A percentile compares a stretch with the other conserved stretches of the same genome.
These are phyloP conservation scores for Suillus ampliporus DNA, from an alignment of 768 basidiomycete genomes.

Conservation along the genomic window DNA sequence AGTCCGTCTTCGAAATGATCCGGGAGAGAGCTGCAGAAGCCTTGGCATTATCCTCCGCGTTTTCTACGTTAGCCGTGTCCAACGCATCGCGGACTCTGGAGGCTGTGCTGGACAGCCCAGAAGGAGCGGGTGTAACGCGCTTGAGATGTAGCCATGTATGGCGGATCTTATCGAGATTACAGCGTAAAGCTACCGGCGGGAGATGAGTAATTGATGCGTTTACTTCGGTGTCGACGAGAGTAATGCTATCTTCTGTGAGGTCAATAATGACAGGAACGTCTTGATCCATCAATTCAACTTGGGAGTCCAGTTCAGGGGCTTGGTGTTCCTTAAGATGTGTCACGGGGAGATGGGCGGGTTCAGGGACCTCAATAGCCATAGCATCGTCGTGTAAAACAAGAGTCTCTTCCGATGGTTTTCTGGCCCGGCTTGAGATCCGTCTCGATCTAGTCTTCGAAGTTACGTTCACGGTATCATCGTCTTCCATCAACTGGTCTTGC, in stretches of 20 bases:
- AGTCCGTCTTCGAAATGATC: slow-evolving; percentile 88
- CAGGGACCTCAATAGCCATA: slow-evolving; percentile 31
- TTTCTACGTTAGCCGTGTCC: slow-evolving; percentile 36
- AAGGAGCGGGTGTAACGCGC: background rate
- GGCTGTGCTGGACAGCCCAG: background rate
- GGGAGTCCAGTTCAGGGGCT: background rate
- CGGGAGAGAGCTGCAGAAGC: slow-evolving; percentile 76
- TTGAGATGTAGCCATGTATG: background rate
- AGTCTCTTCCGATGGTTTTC: slow-evolving; percentile 26
- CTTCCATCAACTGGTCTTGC: slow-evolving; percentile 25
- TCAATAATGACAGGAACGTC: background rate
- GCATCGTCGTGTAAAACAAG: slow-evolving; percentile 26
- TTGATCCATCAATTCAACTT: background rate
- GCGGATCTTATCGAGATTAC: slow-evolving; percentile 1
- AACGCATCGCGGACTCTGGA: slow-evolving; percentile 27
- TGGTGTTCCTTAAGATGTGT: background rate
- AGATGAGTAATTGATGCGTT: slow-evolving; percentile 1
- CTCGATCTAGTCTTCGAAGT: slow-evolving; percentile 19
- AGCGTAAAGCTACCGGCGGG: background rate
- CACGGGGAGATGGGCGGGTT: slow-evolving; percentile 22
- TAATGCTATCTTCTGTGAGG: slow-evolving; percentile 25
- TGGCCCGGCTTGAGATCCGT: slow-evolving; percentile 20
- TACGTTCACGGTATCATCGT: slow-evolving; percentile 18
- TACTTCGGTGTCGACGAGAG: slow-evolving; percentile 28
- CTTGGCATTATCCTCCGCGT: slow-evolving; percentile 55